Evolutionary conservation across 2,329 filamentous ascomycete genomes (phyloP).

Genomic region (Colletotrichum gloeosporioides): DNA sequence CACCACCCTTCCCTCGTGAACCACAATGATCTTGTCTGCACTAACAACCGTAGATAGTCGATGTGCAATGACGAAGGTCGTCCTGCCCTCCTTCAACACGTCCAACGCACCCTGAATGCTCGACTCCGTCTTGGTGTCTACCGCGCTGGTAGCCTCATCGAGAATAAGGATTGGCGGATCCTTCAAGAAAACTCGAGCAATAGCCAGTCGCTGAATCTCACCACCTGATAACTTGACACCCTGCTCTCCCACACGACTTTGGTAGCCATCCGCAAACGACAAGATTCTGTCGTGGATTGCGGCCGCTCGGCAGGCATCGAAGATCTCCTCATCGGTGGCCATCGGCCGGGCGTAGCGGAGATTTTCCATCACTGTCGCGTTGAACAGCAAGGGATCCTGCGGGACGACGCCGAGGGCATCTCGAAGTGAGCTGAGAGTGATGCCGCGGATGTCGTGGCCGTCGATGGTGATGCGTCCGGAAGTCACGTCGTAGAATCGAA

Average conservation of each 20-base stretch:
- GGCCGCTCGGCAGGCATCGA: constrained; percentile 41
- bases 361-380: constrained; percentile 71
- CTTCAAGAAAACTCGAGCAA: constrained; percentile 73
- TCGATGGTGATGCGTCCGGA: constrained; percentile 39
- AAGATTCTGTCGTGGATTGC: constrained; percentile 62
- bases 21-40: background rate
- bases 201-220: constrained; percentile 74
- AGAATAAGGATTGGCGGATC: constrained; percentile 70
- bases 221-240: constrained; percentile 75
- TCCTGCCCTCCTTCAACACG: constrained; percentile 53
- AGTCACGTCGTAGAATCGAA: constrained; percentile 65
- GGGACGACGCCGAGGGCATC: constrained; percentile 64
- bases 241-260: constrained; percentile 68
- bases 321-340: background rate
- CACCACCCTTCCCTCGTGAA: background rate
- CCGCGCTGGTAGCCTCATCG: constrained; percentile 71
- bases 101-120: constrained; percentile 66
- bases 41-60: constrained; percentile 6
- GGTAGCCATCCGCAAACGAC: constrained; percentile 60
- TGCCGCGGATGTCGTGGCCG: constrained; percentile 23
- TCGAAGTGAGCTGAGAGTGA: constrained; percentile 36
- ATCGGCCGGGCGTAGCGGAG: constrained; percentile 45
- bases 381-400: constrained; percentile 77
- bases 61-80: constrained; percentile 13
- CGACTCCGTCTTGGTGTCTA: constrained; percentile 70